phyloP scores from a whole-genome alignment of 495 filamentous ascomycete genomes.

The Symbiotaphrina buchneri region DNA sequence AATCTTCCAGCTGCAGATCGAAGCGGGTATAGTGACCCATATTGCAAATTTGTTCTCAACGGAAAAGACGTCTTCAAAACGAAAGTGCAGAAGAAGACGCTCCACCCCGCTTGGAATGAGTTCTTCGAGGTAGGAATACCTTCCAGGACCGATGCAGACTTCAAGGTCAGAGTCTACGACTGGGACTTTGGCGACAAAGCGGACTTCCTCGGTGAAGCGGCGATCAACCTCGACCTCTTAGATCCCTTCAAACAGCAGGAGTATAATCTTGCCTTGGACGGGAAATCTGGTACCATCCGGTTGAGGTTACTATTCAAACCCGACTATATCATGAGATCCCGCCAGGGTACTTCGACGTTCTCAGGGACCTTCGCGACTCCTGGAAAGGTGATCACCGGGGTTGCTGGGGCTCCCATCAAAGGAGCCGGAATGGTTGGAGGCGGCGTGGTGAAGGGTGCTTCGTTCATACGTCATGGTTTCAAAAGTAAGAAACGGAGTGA shows the following conservation, averaged over 20 bases:
- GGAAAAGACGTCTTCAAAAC: conserved; percentile 80
- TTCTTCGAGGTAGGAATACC: conserved; percentile 67
- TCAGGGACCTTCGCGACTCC: conserved; percentile 75
- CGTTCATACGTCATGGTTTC: conserved; percentile 64
- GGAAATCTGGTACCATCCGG: conserved; percentile 67
- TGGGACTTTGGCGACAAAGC: conserved; percentile 90
- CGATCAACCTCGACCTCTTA: conserved; percentile 62
- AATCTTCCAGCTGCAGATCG: conserved; percentile 82
- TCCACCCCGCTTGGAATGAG: conserved; percentile 90
- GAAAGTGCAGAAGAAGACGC: conserved; percentile 86
- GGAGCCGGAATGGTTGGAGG: conserved; percentile 58
- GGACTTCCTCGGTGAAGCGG: conserved; percentile 56
- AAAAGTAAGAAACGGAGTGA: conserved; percentile 38
- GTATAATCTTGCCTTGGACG: conserved; percentile 53
- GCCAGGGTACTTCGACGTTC: conserved; percentile 86
- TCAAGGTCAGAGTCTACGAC: conserved; percentile 70
- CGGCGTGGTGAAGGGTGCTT: conserved; percentile 69
- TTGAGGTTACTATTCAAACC: conserved; percentile 85
- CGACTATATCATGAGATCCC: conserved; percentile 67
- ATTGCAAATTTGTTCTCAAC: conserved; percentile 80
- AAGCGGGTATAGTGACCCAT: conserved; percentile 92
- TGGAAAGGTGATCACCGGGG: conserved; percentile 67
- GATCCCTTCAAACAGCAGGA: conserved; percentile 65
- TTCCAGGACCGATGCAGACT: conserved; percentile 66
- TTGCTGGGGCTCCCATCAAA: conserved; percentile 73